A percentile compares a stretch with the other conserved stretches of the same genome.
These are phyloP conservation scores for Pterocarpus santalinus DNA, from an alignment of 306 rosid genomes.

Conservation along the genomic window DNA sequence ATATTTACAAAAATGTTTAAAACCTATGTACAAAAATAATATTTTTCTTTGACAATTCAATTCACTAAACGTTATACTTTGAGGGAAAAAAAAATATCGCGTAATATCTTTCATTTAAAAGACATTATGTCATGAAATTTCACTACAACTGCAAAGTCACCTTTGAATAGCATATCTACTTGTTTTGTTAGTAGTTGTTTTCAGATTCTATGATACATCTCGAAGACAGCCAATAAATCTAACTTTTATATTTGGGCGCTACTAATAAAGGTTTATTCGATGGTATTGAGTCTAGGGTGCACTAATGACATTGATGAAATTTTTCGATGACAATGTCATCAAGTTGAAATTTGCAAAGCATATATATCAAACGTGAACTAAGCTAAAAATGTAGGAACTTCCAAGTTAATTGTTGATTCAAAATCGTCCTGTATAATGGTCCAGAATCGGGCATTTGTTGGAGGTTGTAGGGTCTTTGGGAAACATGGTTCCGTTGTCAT, in stretches of 20 bases:
- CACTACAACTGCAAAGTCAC: no score
- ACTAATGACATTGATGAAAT: constrained; percentile 13
- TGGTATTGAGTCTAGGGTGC: background rate
- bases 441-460: background rate
- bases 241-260: background rate
- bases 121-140: no score
- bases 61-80: no score
- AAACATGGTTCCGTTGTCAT: constrained; percentile 40
- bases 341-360: background rate
- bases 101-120: no score
- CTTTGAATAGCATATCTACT: no score
- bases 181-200: background rate
- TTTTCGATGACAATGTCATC: background rate
- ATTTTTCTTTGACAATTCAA: no score
- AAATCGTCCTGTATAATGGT: background rate
- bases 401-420: constrained; percentile 10
- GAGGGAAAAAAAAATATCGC: no score
- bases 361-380: background rate
- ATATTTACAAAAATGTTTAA: no score
- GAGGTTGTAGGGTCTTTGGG: constrained; percentile 42
- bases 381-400: background rate
- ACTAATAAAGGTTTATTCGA: constrained; percentile 3
- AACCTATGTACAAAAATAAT: no score
- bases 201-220: background rate
- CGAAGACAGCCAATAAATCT: constrained; percentile 15